Base-by-base conservation (phyloP, 148 eudicot species). In the Spergularia bocconei region DNA sequence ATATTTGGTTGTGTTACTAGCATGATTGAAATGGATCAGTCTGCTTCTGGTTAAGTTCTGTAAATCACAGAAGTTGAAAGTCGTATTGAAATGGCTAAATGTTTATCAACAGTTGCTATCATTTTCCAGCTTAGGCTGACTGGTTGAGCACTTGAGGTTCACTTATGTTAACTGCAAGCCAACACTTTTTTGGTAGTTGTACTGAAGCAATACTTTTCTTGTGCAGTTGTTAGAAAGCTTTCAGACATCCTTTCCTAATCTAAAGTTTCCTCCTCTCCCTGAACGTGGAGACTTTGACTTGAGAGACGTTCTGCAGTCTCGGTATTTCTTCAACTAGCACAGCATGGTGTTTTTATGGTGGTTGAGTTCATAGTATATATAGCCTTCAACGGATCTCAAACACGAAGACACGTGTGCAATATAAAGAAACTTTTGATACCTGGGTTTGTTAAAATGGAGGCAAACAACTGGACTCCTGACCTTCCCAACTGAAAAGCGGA, bases 201-300 rank as follows among this genome's bases (percentile, higher is more conserved):
- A 61, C 52, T 74, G 75, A 58, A 60, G 11, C 60, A 64, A 25
- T 23, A 12, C 13, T 58, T 52, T 38, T 14, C 60, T 58, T 78
- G 47, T 51, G 78, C 90, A 91, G 97, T 86, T 95, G 75, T 73
- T 89, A 85, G 82, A 88, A 51, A 85, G 89, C 81, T 95, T 95
- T 76, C 87, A 92, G 60, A 65, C 79, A 77, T 83, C 88, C 8
- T 90, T 92, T 79, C 99, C 97, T 0, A 41, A 79, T 0, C 80
- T 90, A 63, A 55, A 82, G 44, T 95, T 95, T 76, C 99, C 99
- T 60, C 88, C 99, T 16, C 85, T 92, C 38, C 99, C 99, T 1
- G 96, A 90, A 77, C 92, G 99, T 60, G 98, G 98, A 61, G 93
- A 95, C 74, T 95, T 95, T 50, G 87, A 95, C 79, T 79, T 95